Evolutionary conservation across 768 basidiomycete species (phyloP).

Genomic region (Gelatoporia subvermispora): DNA sequence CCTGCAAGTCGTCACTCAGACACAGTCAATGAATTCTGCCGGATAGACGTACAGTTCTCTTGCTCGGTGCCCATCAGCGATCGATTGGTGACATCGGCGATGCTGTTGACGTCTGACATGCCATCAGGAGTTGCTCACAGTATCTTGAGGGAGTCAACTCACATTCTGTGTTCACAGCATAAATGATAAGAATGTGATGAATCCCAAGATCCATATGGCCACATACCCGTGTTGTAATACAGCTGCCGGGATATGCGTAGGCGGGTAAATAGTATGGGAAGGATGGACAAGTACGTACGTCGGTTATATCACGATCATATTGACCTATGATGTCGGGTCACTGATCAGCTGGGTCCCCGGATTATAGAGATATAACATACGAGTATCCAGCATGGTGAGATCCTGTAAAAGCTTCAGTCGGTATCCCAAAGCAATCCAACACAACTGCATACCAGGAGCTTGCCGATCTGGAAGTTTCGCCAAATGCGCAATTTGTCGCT

Average conservation of each 20-base stretch:
- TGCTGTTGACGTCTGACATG: conserved; percentile 37
- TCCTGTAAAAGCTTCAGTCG: conserved; percentile 23
- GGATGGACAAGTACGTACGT: conserved; percentile 29
- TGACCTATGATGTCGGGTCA: conserved; percentile 26
- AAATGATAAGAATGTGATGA: too few species aligned
- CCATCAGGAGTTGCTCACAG: neutral
- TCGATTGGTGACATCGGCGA: conserved; percentile 38
- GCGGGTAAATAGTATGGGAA: neutral
- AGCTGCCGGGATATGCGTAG: conserved; percentile 24
- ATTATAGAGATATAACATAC: conserved; percentile 26
- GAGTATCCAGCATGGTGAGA: conserved; percentile 58
- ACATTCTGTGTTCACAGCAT: too few species aligned
- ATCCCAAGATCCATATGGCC: neutral
- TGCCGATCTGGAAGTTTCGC: conserved; percentile 61
- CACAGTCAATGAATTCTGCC: neutral
- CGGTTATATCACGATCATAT: conserved; percentile 55
- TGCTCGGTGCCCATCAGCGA: conserved; percentile 53
- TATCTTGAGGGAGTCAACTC: conserved; percentile 9
- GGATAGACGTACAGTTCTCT: conserved; percentile 39
- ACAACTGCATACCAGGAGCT: conserved; percentile 34
- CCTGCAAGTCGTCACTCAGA: conserved; percentile 26
- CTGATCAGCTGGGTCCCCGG: neutral
- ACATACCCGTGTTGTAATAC: conserved; percentile 47
- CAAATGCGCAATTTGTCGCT: conserved; percentile 55
- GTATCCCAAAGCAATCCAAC: neutral